phyloP scores from a whole-genome alignment of 2,329 filamentous ascomycete genomes.

The Colletotrichum orchidophilum region DNA sequence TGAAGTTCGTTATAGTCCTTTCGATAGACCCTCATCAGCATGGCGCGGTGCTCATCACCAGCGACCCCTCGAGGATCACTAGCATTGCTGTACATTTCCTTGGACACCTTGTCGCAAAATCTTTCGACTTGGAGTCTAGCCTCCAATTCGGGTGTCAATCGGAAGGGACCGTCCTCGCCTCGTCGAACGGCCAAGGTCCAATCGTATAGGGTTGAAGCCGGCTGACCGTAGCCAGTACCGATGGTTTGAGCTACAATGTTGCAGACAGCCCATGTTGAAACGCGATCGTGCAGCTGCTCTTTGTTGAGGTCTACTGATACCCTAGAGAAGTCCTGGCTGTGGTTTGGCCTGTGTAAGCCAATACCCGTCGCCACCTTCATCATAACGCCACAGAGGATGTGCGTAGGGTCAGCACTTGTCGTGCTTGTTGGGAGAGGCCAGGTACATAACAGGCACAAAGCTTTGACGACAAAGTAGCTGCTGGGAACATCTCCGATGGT shows the following conservation, averaged over 20 bases:
- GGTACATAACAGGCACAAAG: slow-evolving; percentile 80
- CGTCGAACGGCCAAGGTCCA: slow-evolving; percentile 74
- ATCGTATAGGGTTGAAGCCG: slow-evolving; percentile 80
- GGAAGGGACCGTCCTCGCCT: slow-evolving; percentile 67
- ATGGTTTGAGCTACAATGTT: slow-evolving; percentile 86
- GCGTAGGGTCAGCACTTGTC: slow-evolving; percentile 81
- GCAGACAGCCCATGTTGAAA: slow-evolving; percentile 85
- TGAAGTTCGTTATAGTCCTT: slow-evolving; percentile 72
- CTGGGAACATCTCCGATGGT: slow-evolving; percentile 82
- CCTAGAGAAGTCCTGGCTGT: slow-evolving; percentile 84
- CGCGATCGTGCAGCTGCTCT: slow-evolving; percentile 81
- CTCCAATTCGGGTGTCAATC: slow-evolving; percentile 70
- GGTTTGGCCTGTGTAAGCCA: slow-evolving; percentile 81
- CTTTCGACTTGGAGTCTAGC: slow-evolving; percentile 76
- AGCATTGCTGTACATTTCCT: slow-evolving; percentile 82
- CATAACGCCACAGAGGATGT: slow-evolving; percentile 84
- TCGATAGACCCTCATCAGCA: slow-evolving; percentile 73
- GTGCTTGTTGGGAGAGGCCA: slow-evolving; percentile 88
- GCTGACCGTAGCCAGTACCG: slow-evolving; percentile 85
- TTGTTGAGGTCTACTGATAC: slow-evolving; percentile 79
- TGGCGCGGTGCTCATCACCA: slow-evolving; percentile 72
- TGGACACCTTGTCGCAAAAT: slow-evolving; percentile 81
- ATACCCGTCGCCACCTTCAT: slow-evolving; percentile 89
- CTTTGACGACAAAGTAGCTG: slow-evolving; percentile 84
- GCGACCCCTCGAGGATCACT: slow-evolving; percentile 76